phyloP scores from a whole-genome alignment of 495 filamentous ascomycete species.

The Cudoniella acicularis region DNA sequence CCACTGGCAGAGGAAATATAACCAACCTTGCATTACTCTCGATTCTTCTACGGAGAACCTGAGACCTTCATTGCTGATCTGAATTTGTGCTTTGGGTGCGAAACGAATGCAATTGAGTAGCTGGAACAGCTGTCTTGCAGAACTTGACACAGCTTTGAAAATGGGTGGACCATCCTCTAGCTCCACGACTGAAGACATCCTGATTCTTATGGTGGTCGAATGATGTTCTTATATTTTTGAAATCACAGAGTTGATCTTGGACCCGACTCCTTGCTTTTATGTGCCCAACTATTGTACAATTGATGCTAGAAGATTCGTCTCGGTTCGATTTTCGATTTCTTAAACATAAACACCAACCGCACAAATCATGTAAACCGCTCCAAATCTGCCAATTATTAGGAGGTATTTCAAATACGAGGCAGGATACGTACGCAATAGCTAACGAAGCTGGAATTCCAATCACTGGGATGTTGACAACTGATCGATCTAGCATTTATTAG shows the following conservation, averaged over 20 bases:
- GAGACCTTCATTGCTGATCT: slow-evolving; percentile 66
- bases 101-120: slow-evolving; percentile 87
- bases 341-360: slow-evolving; percentile 98
- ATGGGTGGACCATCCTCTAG: slow-evolving; percentile 43
- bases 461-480: slow-evolving; percentile 70
- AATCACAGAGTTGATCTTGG: background rate
- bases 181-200: slow-evolving; percentile 20
- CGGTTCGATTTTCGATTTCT: slow-evolving; percentile 30
- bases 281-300: slow-evolving; percentile 25
- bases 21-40: slow-evolving; percentile 37
- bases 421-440: slow-evolving; percentile 72
- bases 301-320: slow-evolving; percentile 19
- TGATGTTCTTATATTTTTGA: slow-evolving; percentile 1
- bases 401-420: background rate
- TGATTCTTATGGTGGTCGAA: background rate
- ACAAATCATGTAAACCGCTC: slow-evolving; percentile 96
- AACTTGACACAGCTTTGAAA: slow-evolving; percentile 81
- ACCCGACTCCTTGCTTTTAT: slow-evolving; percentile 22
- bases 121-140: slow-evolving; percentile 82
- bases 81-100: slow-evolving; percentile 73
- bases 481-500: slow-evolving; percentile 61
- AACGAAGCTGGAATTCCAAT: slow-evolving; percentile 84
- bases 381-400: slow-evolving; percentile 58
- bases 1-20: background rate
- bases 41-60: slow-evolving; percentile 71